A percentile compares a stretch with the other conserved stretches of the same genome.
Conservation (phyloP, 345 rosid genomes). For the Salix dunnii region DNA sequence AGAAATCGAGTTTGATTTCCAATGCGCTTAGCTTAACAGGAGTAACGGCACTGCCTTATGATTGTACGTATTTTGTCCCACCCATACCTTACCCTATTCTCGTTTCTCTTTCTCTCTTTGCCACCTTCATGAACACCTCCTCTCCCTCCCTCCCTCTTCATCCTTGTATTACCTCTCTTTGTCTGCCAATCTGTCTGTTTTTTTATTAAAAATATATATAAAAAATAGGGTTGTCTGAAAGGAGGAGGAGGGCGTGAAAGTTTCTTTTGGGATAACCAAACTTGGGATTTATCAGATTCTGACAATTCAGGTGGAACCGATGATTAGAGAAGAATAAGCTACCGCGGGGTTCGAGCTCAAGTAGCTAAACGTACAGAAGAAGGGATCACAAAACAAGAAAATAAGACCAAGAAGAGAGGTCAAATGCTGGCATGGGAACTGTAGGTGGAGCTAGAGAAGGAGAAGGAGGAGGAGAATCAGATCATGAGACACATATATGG, state of each 20-base stretch:
- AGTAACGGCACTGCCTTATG: conserved; percentile 66
- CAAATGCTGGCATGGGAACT: neutral
- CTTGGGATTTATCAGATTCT: conserved; percentile 40
- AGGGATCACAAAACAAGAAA: neutral
- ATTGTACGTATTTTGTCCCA: conserved; percentile 54
- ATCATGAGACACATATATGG: conserved; percentile 63
- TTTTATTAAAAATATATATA: neutral
- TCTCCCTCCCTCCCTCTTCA: neutral
- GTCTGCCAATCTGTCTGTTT: neutral
- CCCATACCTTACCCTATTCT: conserved; percentile 15
- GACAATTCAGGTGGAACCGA: conserved; percentile 24
- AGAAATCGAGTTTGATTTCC: neutral
- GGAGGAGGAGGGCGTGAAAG: conserved; percentile 9
- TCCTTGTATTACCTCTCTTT: neutral
- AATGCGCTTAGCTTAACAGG: conserved; percentile 23
- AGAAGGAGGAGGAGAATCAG: conserved; percentile 29
- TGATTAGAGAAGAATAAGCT: neutral
- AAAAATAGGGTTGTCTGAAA: conserved; percentile 14
- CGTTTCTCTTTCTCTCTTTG: conserved; percentile 5
- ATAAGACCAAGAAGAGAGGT: neutral
- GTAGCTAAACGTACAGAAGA: no score
- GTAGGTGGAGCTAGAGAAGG: conserved; percentile 15
- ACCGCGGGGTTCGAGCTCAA: neutral
- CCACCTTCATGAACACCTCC: conserved; percentile 23
- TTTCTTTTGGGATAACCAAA: conserved; percentile 31